phyloP scores from a whole-genome alignment of 2,329 filamentous ascomycete genomes.

The Trichoderma sp. region DNA sequence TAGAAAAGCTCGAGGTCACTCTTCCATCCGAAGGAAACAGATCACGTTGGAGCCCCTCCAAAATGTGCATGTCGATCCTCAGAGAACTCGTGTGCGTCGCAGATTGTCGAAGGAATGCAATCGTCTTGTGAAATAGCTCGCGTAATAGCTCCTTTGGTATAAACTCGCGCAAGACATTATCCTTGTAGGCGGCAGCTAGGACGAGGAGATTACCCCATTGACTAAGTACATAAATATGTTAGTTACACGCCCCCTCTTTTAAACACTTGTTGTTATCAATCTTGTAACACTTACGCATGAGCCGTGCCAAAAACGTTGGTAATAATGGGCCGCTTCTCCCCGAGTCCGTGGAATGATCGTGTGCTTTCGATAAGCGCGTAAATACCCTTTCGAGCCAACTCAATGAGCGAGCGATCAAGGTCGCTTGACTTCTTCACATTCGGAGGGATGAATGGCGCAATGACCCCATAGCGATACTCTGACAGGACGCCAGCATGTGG shows the following conservation, averaged over 20 bases:
- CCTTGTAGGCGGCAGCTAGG: constrained; percentile 77
- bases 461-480: constrained; percentile 42
- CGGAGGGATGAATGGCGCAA: constrained; percentile 42
- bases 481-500: constrained; percentile 38
- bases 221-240: constrained; percentile 49
- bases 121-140: constrained; percentile 69
- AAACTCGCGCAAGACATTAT: constrained; percentile 60
- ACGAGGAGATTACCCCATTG: constrained; percentile 97
- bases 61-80: constrained; percentile 70
- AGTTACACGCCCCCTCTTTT: not conserved
- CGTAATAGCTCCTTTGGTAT: constrained; percentile 60
- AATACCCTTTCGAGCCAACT: constrained; percentile 64
- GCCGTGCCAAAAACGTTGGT: constrained; percentile 97
- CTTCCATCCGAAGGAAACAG: constrained; percentile 42
- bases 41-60: constrained; percentile 57
- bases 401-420: constrained; percentile 50
- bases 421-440: constrained; percentile 42
- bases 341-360: constrained; percentile 70
- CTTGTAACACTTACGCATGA: constrained; percentile 75
- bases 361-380: constrained; percentile 82
- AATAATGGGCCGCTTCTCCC: constrained; percentile 70
- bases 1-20: constrained; percentile 48
- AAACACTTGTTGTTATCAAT: not conserved
- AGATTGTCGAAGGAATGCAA: constrained; percentile 71
- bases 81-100: constrained; percentile 75